Percentiles rank a stretch among this genome's conserved stretches.
These are phyloP conservation scores for Neopestalotiopsis rosae DNA, from an alignment of 2,329 filamentous ascomycete species.

Conservation along the genomic window DNA sequence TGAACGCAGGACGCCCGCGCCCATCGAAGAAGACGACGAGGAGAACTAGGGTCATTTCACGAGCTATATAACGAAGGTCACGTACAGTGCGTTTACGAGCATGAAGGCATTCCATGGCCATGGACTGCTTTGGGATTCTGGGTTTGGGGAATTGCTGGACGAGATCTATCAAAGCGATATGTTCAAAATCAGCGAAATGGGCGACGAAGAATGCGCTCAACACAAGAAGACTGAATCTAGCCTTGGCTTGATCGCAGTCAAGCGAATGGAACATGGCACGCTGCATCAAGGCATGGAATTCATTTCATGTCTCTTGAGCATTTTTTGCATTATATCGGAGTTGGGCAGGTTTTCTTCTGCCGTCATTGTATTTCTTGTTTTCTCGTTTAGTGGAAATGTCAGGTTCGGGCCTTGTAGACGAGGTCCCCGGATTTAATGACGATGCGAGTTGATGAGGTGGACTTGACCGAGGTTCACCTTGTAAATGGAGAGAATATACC, in stretches of 20 bases:
- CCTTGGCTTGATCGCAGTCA: not conserved
- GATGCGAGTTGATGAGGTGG: not conserved
- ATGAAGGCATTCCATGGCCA: not conserved
- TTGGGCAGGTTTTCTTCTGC: not conserved
- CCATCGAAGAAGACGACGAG: slow-evolving; percentile 72
- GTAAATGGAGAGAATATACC: not conserved
- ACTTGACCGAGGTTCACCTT: not conserved
- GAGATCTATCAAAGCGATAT: not conserved
- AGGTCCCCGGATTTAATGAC: not conserved
- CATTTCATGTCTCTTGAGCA: not conserved
- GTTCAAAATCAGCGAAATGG: not conserved
- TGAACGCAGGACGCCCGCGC: slow-evolving; percentile 73
- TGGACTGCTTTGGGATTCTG: not conserved
- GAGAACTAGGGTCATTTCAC: slow-evolving; percentile 28
- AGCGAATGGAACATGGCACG: not conserved
- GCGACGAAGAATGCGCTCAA: not conserved
- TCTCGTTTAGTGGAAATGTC: too few species aligned
- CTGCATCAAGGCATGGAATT: not conserved
- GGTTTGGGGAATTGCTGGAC: not conserved
- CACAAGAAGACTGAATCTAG: not conserved
- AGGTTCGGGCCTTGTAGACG: not conserved
- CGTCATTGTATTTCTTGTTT: too few species aligned
- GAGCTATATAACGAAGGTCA: slow-evolving; percentile 3
- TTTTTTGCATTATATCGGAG: not conserved
- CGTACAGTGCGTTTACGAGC: not conserved